phyloP scores from a whole-genome alignment of 176 grass and related monocot species.

The Carex pumila region DNA sequence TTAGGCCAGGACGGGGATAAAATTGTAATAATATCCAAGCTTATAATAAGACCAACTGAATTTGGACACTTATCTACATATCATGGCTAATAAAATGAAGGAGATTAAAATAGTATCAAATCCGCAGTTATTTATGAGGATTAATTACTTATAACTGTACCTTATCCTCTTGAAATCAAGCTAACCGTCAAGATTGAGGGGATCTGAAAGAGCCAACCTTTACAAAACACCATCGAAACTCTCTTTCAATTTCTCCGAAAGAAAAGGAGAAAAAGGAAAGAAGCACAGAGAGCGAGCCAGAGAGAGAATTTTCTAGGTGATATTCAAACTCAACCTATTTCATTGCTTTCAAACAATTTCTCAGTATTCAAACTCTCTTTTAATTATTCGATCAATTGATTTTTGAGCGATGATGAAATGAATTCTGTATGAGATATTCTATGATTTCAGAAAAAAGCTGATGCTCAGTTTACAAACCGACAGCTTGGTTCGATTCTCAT shows the following conservation, averaged over 20 bases:
- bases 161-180: background rate
- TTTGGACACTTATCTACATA: background rate
- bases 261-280: background rate
- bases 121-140: background rate
- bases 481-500: background rate
- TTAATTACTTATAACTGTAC: background rate
- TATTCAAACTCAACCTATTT: background rate
- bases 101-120: background rate
- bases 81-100: background rate
- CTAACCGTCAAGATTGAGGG: background rate
- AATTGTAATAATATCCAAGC: background rate
- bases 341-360: background rate
- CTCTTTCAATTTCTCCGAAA: background rate
- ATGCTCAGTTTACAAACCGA: background rate
- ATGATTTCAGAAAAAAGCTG: background rate
- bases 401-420: background rate
- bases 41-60: background rate
- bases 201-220: background rate
- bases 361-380: too few species aligned
- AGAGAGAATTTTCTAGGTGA: background rate
- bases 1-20: background rate
- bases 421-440: constrained; percentile 16
- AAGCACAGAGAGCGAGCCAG: background rate
- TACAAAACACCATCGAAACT: background rate
- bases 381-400: background rate